Evolutionary conservation across 805 yeast species (phyloP).

Genomic region (Kodamaea fukazawae): DNA sequence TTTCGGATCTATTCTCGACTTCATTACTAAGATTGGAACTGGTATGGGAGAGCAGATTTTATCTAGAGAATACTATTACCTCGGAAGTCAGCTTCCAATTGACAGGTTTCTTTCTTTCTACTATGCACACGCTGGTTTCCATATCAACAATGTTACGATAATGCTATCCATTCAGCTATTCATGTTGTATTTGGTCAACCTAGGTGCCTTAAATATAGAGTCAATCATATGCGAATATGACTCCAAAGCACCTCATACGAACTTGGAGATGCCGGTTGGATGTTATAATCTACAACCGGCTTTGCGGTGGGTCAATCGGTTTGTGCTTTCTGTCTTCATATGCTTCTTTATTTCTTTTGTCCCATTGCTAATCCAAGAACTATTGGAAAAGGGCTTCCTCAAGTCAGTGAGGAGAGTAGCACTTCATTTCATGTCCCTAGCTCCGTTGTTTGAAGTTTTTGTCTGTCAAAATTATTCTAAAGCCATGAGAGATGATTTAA

Average conservation of each 20-base stretch:
- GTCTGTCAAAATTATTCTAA: constrained; percentile 91
- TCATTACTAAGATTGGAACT: constrained; percentile 94
- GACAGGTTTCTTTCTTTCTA: constrained; percentile 90
- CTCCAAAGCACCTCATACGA: constrained; percentile 67
- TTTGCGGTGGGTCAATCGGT: constrained; percentile 85
- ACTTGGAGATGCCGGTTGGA: constrained; percentile 71
- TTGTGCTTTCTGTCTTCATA: constrained; percentile 84
- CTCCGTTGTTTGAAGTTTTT: constrained; percentile 92
- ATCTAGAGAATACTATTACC: constrained; percentile 85
- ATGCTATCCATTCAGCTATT: constrained; percentile 84
- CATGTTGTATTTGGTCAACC: constrained; percentile 72
- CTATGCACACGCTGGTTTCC: constrained; percentile 97
- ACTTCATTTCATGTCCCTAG: constrained; percentile 75
- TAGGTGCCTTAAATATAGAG: constrained; percentile 78
- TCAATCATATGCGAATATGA: constrained; percentile 66
- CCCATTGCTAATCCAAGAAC: constrained; percentile 83
- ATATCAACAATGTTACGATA: constrained; percentile 84
- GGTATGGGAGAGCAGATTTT: constrained; percentile 98
- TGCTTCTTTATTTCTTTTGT: constrained; percentile 90
- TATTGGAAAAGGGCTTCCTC: constrained; percentile 80
- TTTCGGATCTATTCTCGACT: constrained; percentile 85
- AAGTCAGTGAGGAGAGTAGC: constrained; percentile 67
- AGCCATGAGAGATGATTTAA: constrained; percentile 68
- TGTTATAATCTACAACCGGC: constrained; percentile 86
- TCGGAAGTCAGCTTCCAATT: constrained; percentile 85